Conservation (phyloP, 306 rosid genomes). For the Astragalus glycyphyllos region DNA sequence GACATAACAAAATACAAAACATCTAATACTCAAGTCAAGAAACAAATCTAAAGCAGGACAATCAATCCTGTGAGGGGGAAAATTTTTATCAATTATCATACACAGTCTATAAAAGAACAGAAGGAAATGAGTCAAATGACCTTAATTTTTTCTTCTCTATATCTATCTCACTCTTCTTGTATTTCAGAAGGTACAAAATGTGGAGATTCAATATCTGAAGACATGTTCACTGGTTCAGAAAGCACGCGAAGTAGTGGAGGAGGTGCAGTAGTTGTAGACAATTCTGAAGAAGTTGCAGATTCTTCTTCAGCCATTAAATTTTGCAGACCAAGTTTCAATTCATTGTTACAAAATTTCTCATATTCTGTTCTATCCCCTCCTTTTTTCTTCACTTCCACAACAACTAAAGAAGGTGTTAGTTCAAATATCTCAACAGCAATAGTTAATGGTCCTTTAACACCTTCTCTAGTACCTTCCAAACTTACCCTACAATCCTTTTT, state of each 20-base stretch:
- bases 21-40: conserved; percentile 47
- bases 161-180: conserved; percentile 23
- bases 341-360: conserved; percentile 65
- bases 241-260: conserved; percentile 28
- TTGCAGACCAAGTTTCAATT: conserved; percentile 71
- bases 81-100: conserved; percentile 50
- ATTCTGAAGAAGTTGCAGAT: conserved; percentile 48
- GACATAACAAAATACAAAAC: conserved; percentile 38
- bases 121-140: conserved; percentile 26
- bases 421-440: conserved; percentile 91
- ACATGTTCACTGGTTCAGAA: conserved; percentile 27
- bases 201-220: conserved; percentile 31
- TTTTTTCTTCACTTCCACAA: conserved; percentile 89
- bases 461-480: conserved; percentile 81
- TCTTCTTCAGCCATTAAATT: conserved; percentile 64
- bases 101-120: conserved; percentile 36
- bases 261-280: conserved; percentile 44
- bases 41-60: conserved; percentile 47
- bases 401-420: conserved; percentile 76
- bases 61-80: conserved; percentile 12
- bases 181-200: conserved; percentile 1
- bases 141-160: conserved; percentile 44
- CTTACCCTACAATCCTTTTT: conserved; percentile 90
- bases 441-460: conserved; percentile 83
- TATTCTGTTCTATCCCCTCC: conserved; percentile 84